Percentiles rank a stretch among this genome's conserved stretches.
Evolutionary conservation across 208 protist species (phyloP).

Genomic region (Leishmania tarentolae): DNA sequence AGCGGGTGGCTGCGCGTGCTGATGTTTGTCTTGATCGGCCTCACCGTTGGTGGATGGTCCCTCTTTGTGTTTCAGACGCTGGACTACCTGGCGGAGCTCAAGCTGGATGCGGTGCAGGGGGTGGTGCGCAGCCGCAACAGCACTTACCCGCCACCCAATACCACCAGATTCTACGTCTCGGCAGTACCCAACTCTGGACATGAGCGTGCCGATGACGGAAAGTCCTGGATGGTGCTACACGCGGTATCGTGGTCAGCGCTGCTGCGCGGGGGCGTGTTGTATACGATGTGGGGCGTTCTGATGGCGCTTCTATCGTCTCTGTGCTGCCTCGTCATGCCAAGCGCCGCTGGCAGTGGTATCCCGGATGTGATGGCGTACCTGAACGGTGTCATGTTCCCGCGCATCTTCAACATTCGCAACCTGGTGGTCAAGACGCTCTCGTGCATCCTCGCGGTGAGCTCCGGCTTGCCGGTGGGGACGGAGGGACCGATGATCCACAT

Average conservation of each 20-base stretch:
- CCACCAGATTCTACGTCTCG: not conserved
- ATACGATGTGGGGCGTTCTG: constrained; percentile 42
- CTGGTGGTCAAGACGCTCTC: constrained; percentile 79
- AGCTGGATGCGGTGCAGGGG: constrained; percentile 40
- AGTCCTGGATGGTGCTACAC: constrained; percentile 10
- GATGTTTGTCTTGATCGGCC: constrained; percentile 62
- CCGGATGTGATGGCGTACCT: constrained; percentile 90
- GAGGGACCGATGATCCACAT: constrained; percentile 95
- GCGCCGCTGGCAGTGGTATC: constrained; percentile 75
- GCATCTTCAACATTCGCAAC: constrained; percentile 81
- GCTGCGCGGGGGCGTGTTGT: constrained; percentile 38
- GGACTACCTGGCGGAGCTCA: constrained; percentile 51
- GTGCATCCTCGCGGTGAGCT: constrained; percentile 75
- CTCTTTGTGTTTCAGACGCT: constrained; percentile 77
- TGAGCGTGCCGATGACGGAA: not conserved
- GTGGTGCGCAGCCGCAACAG: constrained; percentile 30
- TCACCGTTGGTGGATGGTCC: constrained; percentile 62
- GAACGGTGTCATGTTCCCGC: constrained; percentile 87
- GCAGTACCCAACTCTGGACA: not conserved
- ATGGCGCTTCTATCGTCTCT: constrained; percentile 61
- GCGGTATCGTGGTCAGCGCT: constrained; percentile 34
- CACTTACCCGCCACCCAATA: not conserved
- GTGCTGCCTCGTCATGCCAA: constrained; percentile 76
- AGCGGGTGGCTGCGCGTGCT: constrained; percentile 60
- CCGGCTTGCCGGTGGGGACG: constrained; percentile 81